Percentiles rank a stretch among this genome's conserved stretches.
These are phyloP conservation scores for Ogataea paraovalis DNA, from an alignment of 805 yeast genomes.

Conservation along the genomic window DNA sequence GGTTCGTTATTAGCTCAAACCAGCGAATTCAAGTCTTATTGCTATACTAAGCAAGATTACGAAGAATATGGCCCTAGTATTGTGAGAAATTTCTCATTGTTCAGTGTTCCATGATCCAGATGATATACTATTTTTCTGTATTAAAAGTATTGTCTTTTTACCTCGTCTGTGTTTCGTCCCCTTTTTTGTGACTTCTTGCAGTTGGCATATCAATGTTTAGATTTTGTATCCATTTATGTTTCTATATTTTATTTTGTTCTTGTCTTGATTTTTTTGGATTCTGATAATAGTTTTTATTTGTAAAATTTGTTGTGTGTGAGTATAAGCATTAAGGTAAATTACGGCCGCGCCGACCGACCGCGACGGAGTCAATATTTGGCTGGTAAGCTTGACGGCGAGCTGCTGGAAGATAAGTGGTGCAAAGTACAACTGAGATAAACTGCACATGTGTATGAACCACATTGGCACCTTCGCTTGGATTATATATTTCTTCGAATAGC, in stretches of 20 bases:
- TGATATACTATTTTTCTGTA: background rate
- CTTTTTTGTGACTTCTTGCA: background rate
- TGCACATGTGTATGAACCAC: no score
- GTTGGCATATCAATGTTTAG: background rate
- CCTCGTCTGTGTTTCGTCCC: background rate
- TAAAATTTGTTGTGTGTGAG: background rate
- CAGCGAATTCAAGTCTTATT: constrained; percentile 90
- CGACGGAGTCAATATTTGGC: background rate
- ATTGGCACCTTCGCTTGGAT: no score
- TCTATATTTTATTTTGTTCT: background rate
- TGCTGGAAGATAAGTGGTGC: background rate
- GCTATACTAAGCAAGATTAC: constrained; percentile 95
- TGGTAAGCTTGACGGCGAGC: background rate
- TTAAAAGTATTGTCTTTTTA: background rate
- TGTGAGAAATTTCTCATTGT: constrained; percentile 93
- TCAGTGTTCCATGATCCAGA: constrained; percentile 70
- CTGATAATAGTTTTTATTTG: background rate
- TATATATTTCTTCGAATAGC: no score
- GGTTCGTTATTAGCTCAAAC: constrained; percentile 97
- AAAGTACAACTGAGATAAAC: background rate
- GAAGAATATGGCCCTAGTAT: constrained; percentile 98
- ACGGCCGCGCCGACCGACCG: background rate
- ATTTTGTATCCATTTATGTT: background rate
- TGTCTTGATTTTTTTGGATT: background rate
- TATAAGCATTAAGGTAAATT: no score